phyloP scores from a whole-genome alignment of 257 asterid genomes.

The Petrea volubilis region DNA sequence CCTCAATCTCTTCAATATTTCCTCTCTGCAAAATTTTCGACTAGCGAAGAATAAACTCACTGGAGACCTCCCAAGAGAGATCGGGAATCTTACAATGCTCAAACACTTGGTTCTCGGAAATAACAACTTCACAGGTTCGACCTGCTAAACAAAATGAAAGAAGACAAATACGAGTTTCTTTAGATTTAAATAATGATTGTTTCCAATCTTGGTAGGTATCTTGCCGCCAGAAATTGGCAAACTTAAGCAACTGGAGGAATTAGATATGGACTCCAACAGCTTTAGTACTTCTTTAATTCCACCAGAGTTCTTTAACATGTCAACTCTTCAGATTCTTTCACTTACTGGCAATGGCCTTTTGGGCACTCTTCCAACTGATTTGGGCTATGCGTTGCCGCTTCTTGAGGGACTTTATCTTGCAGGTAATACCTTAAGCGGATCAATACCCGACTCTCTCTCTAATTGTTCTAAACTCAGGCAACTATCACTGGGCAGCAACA shows the following conservation, averaged over 20 bases:
- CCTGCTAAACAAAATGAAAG: neutral
- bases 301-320: neutral
- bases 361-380: neutral
- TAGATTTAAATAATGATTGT: too few relatives aligned
- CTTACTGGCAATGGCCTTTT: neutral
- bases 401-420: neutral
- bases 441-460: neutral
- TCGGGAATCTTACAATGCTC: slow-evolving; percentile 15
- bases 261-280: neutral
- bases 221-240: neutral
- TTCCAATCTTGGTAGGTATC: neutral
- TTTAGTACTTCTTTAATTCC: neutral
- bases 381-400: neutral
- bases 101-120: neutral
- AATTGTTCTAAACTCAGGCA: neutral
- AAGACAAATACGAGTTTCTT: neutral
- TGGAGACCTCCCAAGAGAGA: slow-evolving; percentile 14
- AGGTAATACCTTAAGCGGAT: neutral
- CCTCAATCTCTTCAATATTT: too few relatives aligned
- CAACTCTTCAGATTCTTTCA: neutral
- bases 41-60: slow-evolving; percentile 17
- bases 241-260: neutral
- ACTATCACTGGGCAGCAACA: neutral
- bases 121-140: slow-evolving; percentile 13
- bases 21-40: too few relatives aligned